Evolutionary conservation across 2,329 filamentous ascomycete genomes (phyloP).

Genomic region (Phaeosphaeria sp.): DNA sequence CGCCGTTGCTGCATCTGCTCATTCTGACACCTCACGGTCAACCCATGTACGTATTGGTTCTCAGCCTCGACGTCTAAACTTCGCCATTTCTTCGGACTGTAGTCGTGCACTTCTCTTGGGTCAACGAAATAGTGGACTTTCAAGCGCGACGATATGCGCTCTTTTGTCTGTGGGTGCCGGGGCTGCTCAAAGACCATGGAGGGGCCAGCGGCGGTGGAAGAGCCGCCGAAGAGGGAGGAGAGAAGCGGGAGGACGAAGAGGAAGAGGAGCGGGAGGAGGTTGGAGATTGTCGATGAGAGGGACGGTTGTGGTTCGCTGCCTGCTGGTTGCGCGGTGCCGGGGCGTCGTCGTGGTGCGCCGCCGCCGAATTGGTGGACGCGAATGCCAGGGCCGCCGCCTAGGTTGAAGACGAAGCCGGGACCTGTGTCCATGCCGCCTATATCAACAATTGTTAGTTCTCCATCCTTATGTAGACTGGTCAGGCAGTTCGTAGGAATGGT

Average conservation of each 20-base stretch:
- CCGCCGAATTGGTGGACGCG: constrained; percentile 96
- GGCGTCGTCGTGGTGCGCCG: constrained; percentile 74
- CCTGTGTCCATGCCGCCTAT: constrained; percentile 73
- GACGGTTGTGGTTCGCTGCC: constrained; percentile 58
- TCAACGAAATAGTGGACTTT: constrained; percentile 86
- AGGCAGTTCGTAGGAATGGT: no score
- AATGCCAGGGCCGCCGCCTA: constrained; percentile 88
- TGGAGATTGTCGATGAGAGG: constrained; percentile 65
- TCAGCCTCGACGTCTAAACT: constrained; percentile 82
- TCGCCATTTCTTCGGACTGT: constrained; percentile 70
- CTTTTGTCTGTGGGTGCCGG: constrained; percentile 73
- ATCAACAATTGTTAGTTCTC: no score
- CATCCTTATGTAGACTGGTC: no score
- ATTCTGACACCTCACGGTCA: constrained; percentile 75
- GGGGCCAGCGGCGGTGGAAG: constrained; percentile 63
- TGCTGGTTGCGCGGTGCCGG: constrained; percentile 62
- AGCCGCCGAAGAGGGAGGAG: constrained; percentile 73
- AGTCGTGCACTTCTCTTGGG: constrained; percentile 75
- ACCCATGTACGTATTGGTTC: constrained; percentile 68
- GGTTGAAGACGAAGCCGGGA: constrained; percentile 92
- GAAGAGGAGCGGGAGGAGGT: constrained; percentile 85
- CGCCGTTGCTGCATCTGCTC: constrained; percentile 72
- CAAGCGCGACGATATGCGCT: constrained; percentile 73
- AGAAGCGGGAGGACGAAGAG: constrained; percentile 82
- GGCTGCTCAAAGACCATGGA: constrained; percentile 77